A percentile compares a stretch with the other conserved stretches of the same genome.
Conservation (phyloP, 2,329 filamentous ascomycete genomes). For the Curvularia sp. region DNA sequence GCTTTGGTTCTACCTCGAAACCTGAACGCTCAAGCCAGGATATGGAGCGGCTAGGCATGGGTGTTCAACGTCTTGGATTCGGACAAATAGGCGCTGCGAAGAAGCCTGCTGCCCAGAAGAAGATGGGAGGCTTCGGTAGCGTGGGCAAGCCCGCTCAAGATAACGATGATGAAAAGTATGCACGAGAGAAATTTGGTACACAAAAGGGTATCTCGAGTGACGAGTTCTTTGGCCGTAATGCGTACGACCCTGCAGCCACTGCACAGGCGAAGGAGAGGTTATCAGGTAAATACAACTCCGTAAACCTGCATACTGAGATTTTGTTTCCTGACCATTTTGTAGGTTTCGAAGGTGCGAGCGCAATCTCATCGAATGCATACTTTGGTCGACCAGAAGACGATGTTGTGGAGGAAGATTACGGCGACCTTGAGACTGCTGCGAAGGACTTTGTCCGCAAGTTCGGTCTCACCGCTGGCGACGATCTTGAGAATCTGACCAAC, state of each 20-base stretch:
- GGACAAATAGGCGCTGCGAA: slow-evolving; percentile 74
- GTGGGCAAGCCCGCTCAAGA: slow-evolving; percentile 73
- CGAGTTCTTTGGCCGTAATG: slow-evolving; percentile 94
- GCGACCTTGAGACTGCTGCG: slow-evolving; percentile 88
- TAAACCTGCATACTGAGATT: background rate
- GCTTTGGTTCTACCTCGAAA: slow-evolving; percentile 67
- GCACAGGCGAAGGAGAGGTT: slow-evolving; percentile 86
- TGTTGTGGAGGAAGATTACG: slow-evolving; percentile 73
- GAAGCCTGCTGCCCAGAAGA: slow-evolving; percentile 69
- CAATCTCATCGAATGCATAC: slow-evolving; percentile 97
- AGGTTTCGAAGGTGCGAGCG: slow-evolving; percentile 88
- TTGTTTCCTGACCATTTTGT: slow-evolving; percentile 9
- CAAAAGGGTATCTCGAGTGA: slow-evolving; percentile 98
- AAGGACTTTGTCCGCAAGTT: slow-evolving; percentile 97
- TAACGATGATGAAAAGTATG: slow-evolving; percentile 83
- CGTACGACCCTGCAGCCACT: slow-evolving; percentile 80
- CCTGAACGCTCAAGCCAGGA: slow-evolving; percentile 71
- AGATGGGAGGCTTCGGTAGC: slow-evolving; percentile 88
- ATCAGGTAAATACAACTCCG: slow-evolving; percentile 55
- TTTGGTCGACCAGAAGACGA: slow-evolving; percentile 93
- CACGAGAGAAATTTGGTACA: slow-evolving; percentile 83
- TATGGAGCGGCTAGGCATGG: slow-evolving; percentile 89
- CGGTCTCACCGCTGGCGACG: slow-evolving; percentile 93
- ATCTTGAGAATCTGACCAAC: slow-evolving; percentile 87
- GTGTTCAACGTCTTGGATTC: slow-evolving; percentile 83